phyloP scores from a whole-genome alignment of 2,329 filamentous ascomycete species.

The Pyricularia pennisetigena region DNA sequence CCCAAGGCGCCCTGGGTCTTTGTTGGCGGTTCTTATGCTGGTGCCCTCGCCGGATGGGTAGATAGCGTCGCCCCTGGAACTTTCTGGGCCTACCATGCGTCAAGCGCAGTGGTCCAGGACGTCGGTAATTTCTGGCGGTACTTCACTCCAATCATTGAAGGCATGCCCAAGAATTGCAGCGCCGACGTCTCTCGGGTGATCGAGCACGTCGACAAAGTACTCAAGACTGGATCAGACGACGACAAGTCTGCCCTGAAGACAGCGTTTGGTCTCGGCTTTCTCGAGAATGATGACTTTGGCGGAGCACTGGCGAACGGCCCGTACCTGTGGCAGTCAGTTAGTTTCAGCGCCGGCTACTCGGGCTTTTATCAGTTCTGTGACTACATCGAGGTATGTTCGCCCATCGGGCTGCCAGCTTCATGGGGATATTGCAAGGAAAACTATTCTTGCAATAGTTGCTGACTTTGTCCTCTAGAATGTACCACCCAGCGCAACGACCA shows the following conservation, averaged over 20 bases:
- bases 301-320: slow-evolving; percentile 37
- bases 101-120: slow-evolving; percentile 43
- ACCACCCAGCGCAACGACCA: slow-evolving; percentile 16
- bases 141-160: slow-evolving; percentile 41
- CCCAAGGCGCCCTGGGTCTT: slow-evolving; percentile 43
- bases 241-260: slow-evolving; percentile 35
- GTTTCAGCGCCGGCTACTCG: slow-evolving; percentile 34
- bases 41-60: slow-evolving; percentile 43
- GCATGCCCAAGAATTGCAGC: slow-evolving; percentile 47
- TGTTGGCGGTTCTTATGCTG: slow-evolving; percentile 44
- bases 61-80: slow-evolving; percentile 40
- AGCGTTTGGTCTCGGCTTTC: slow-evolving; percentile 34
- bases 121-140: slow-evolving; percentile 45
- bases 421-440: too few species aligned
- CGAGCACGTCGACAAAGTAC: slow-evolving; percentile 37
- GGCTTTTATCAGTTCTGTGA: slow-evolving; percentile 43
- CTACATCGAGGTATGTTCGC: slow-evolving; percentile 41
- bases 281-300: slow-evolving; percentile 35
- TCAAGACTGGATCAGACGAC: slow-evolving; percentile 24
- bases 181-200: slow-evolving; percentile 39
- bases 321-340: slow-evolving; percentile 46
- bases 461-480: background rate
- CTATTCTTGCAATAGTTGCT: background rate
- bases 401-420: too few species aligned
- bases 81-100: slow-evolving; percentile 48